Evolutionary conservation across 805 yeast species (phyloP).

Genomic region (Saccharomycopsis babjevae): DNA sequence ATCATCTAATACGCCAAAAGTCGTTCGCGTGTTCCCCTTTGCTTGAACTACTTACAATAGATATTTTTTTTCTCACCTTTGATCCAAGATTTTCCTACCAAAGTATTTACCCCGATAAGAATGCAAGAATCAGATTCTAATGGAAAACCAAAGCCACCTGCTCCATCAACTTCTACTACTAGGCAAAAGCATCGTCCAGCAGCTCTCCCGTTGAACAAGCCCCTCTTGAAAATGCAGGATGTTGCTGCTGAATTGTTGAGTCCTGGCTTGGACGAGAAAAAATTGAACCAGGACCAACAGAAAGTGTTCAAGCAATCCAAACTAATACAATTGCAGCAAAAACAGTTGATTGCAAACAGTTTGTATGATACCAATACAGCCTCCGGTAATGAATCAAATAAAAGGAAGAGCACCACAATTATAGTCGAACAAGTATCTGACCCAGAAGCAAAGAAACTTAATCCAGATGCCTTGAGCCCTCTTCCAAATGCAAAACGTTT

Average conservation of each 20-base stretch:
- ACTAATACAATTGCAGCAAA: slow-evolving; percentile 15
- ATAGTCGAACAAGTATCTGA: slow-evolving; percentile 16
- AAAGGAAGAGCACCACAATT: slow-evolving; percentile 5
- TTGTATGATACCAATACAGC: not conserved
- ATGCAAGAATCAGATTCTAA: not conserved
- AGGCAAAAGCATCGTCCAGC: slow-evolving; percentile 17
- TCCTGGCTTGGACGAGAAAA: slow-evolving; percentile 13
- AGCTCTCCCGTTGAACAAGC: slow-evolving; percentile 12
- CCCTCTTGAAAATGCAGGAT: slow-evolving; percentile 12
- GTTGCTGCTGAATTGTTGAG: slow-evolving; percentile 16
- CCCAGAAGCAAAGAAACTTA: not conserved
- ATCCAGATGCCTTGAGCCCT: not conserved
- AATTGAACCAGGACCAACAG: slow-evolving; percentile 11
- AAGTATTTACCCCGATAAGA: not conserved
- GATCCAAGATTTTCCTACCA: no score
- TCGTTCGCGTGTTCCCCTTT: no score
- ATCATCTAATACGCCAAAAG: no score
- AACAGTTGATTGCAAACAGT: slow-evolving; percentile 13
- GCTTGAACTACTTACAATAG: no score
- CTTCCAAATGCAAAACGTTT: slow-evolving; percentile 23
- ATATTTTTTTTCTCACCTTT: no score
- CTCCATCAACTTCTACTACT: not conserved
- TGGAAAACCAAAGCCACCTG: not conserved
- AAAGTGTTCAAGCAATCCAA: slow-evolving; percentile 12
- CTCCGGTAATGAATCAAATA: not conserved